Base-by-base conservation (phyloP, 1,139 yeast genomes). In the Yamadazyma friedrichii region DNA sequence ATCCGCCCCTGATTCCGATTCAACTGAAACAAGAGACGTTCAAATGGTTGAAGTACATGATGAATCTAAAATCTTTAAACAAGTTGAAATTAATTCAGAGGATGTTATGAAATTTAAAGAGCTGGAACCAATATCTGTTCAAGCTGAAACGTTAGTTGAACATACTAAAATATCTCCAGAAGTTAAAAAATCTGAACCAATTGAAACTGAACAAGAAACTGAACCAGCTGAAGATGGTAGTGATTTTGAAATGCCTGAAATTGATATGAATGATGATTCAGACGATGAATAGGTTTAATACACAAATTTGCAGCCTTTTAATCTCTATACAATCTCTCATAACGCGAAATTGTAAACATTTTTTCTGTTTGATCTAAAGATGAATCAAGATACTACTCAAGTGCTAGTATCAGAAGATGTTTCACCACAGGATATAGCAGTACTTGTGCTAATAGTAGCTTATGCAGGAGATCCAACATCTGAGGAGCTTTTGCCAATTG, bases 221-320 rank as follows among this genome's bases (percentile, higher is more conserved):
- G 15, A 26, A 9, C 24, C 22, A 15, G 33, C 26, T 27, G 46
- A 56, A 8, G 64, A 58, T 20, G 75, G 64, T 30, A 72, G 78
- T 10, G 84, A 80, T 44, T 75, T 80, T 42, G 85, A 78, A 48
- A 76, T 81, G 46, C 86, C 87, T 2, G 71, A 65, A 15, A 74
- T 80, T 42, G 78, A 74, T 28, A 51, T 78, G 33, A 78, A 52
- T 12, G 66, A 48, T 31, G 65, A 61, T 35, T 55, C 60, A 11
- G 70, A 65, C 39, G 56, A 53, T 17, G 58, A 55, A 35, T 53
- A 50, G 16, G 16, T 24, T 12, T 12, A 15, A 17, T 35, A 35
- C 15, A 16, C 13, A 4, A 13, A 10, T 16, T 9, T 16, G 24
- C 15, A 12, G 35, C 35, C 39, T 31, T 29, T 16, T 31, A 26